Percentiles rank a stretch among this genome's conserved stretches.
Evolutionary conservation across 2,329 filamentous ascomycete species (phyloP).

Genomic region (Parafenestella ontariensis): DNA sequence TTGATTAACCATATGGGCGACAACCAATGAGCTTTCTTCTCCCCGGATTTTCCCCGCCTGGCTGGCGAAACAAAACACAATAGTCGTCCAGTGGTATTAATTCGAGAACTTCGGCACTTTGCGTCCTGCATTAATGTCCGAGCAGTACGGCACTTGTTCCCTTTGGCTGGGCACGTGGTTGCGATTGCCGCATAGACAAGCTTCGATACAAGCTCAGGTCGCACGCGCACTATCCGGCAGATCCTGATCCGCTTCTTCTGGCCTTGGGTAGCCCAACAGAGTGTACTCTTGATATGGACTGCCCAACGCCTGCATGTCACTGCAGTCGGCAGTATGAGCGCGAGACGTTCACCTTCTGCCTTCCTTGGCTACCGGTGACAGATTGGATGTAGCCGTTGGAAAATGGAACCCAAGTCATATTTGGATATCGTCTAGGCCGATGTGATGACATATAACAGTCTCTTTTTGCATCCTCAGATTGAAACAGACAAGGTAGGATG

Average conservation of each 20-base stretch:
- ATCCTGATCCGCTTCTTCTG: neutral
- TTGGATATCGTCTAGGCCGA: neutral
- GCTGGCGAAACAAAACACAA: neutral
- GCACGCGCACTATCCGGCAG: constrained; percentile 1
- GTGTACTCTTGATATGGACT: neutral
- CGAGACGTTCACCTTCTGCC: neutral
- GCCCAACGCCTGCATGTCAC: neutral
- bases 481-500: neutral
- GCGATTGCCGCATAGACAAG: neutral
- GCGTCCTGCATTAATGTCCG: constrained; percentile 3
- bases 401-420: neutral
- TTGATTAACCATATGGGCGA: constrained; percentile 9
- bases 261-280: neutral
- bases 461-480: neutral
- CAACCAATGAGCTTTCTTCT: constrained; percentile 8
- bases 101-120: constrained; percentile 12
- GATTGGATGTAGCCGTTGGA: neutral
- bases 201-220: neutral
- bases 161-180: neutral
- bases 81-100: constrained; percentile 1
- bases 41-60: neutral
- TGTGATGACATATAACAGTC: neutral
- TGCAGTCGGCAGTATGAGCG: neutral
- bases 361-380: neutral
- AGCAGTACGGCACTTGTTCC: constrained; percentile 3